Evolutionary conservation across 352 stramenopile genomes (phyloP).

Genomic region (Phytophthora uliginosa): DNA sequence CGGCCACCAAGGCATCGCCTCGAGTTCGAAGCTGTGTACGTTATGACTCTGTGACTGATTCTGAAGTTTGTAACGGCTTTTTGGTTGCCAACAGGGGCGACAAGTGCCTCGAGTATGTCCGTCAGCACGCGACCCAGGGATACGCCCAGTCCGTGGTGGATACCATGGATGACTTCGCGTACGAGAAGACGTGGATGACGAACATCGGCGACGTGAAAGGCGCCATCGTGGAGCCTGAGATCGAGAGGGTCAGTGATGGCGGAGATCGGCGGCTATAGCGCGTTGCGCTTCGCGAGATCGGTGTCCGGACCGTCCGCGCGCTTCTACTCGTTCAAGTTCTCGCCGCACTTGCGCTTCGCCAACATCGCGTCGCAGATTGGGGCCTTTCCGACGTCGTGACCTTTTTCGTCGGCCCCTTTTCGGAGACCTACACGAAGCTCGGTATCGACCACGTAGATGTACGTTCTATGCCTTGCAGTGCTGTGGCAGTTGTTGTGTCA

Average conservation of each 20-base stretch:
- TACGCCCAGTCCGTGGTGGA: conserved; percentile 42
- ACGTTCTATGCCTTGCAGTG: conserved; percentile 10
- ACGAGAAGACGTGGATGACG: conserved; percentile 48
- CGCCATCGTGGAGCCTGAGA: conserved; percentile 41
- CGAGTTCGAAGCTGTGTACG: conserved; percentile 31
- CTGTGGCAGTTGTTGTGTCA: too few species aligned
- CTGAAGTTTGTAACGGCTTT: conserved; percentile 38
- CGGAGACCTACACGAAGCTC: conserved; percentile 40
- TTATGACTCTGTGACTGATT: conserved; percentile 7
- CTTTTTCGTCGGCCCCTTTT: conserved; percentile 40
- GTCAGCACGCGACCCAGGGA: conserved; percentile 26
- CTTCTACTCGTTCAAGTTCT: conserved; percentile 63
- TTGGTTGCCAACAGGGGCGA: conserved; percentile 22
- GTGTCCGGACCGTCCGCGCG: conserved; percentile 25
- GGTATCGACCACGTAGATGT: conserved; percentile 37
- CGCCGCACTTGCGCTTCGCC: conserved; percentile 39
- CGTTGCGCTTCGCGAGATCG: conserved; percentile 48
- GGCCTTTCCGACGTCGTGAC: conserved; percentile 41
- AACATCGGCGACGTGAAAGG: conserved; percentile 51
- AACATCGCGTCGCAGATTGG: conserved; percentile 40
- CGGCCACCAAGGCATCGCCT: conserved; percentile 29
- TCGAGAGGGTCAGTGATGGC: conserved; percentile 49
- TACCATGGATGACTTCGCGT: conserved; percentile 42
- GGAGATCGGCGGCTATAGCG: conserved; percentile 61
- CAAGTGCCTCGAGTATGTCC: conserved; percentile 42